These are phyloP conservation scores for Thraustotheca clavata DNA, from an alignment of 352 stramenopile genomes.

Conservation along the genomic window DNA sequence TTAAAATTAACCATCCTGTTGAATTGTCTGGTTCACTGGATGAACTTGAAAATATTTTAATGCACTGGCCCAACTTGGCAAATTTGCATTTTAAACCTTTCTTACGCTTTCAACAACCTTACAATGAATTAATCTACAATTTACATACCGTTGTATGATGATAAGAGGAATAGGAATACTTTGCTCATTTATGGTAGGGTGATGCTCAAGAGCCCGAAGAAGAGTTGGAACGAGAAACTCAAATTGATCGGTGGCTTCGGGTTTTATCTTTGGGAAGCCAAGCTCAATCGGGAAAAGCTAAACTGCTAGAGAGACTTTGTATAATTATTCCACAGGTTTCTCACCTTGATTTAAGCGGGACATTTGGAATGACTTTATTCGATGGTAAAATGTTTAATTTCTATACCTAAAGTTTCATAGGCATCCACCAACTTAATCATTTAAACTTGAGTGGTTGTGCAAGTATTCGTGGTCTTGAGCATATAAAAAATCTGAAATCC, in stretches of 20 bases:
- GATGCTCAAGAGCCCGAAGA: conserved; percentile 4
- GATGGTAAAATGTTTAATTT: conserved; percentile 22
- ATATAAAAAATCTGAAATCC: conserved; percentile 31
- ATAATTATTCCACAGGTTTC: neutral
- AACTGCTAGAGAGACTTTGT: conserved; percentile 20
- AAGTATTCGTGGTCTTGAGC: conserved; percentile 37
- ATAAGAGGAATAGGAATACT: conserved; percentile 12
- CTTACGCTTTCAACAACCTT: conserved; percentile 10
- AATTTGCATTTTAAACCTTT: conserved; percentile 55
- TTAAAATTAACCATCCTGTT: conserved; percentile 34
- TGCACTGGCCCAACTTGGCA: conserved; percentile 44
- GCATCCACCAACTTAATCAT: conserved; percentile 34
- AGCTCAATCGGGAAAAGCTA: conserved; percentile 22
- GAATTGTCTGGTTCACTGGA: conserved; percentile 30
- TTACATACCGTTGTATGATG: neutral
- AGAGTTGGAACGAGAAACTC: conserved; percentile 10
- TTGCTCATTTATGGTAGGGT: neutral
- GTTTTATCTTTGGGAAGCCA: neutral
- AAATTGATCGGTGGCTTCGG: neutral
- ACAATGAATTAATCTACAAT: conserved; percentile 19
- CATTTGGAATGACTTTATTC: neutral
- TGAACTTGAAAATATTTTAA: conserved; percentile 31
- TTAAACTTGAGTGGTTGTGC: conserved; percentile 54
- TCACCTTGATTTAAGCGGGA: conserved; percentile 30
- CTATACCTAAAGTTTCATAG: conserved; percentile 38